Evolutionary conservation across 495 filamentous ascomycete species (phyloP).

Genomic region (Neurospora cerealis): DNA sequence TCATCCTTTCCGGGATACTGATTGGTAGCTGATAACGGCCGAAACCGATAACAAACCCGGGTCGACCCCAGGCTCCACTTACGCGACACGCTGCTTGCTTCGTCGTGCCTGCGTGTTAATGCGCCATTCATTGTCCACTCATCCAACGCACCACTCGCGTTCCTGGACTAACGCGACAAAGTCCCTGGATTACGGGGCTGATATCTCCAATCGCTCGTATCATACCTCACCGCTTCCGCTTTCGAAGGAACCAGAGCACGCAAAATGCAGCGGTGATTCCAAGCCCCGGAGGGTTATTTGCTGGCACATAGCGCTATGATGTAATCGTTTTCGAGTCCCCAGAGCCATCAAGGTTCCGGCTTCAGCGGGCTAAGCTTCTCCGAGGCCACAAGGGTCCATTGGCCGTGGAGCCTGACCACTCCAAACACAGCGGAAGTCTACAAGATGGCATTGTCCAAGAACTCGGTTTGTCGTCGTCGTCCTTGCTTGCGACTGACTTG

Average conservation of each 20-base stretch:
- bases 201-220: neutral
- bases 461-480: neutral
- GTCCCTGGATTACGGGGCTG: neutral
- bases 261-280: neutral
- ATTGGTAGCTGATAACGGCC: neutral
- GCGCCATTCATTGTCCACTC: neutral
- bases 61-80: neutral
- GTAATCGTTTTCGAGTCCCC: neutral
- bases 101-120: neutral
- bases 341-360: neutral
- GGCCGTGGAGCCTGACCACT: neutral
- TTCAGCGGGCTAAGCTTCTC: neutral
- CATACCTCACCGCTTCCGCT: neutral
- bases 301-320: neutral
- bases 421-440: neutral
- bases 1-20: neutral
- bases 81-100: neutral
- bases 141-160: neutral
- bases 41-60: neutral
- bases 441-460: neutral
- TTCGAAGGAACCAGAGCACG: neutral
- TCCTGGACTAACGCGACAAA: neutral
- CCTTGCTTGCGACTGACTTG: neutral
- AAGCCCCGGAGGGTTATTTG: neutral
- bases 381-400: neutral